phyloP scores from a whole-genome alignment of 768 basidiomycete genomes.

The Pulveroboletus ravenelii region DNA sequence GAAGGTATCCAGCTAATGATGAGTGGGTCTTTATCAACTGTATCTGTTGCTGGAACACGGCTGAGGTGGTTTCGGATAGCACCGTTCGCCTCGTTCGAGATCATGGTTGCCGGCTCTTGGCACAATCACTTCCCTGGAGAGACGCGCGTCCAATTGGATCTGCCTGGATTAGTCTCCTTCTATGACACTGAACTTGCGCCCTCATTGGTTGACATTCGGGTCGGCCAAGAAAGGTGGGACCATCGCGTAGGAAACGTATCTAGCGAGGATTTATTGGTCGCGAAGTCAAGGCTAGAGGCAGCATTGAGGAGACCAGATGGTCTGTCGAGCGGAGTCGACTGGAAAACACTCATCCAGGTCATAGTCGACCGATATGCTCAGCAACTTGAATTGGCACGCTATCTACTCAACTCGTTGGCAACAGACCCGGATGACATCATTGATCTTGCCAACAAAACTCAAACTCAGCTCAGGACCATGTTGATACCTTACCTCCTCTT shows the following conservation, averaged over 20 bases:
- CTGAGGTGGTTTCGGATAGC: not conserved
- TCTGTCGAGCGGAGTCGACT: conserved; percentile 30
- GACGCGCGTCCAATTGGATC: conserved; percentile 31
- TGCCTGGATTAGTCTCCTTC: conserved; percentile 33
- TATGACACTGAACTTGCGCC: conserved; percentile 32
- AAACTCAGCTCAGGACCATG: conserved; percentile 23
- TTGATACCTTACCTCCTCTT: conserved; percentile 28
- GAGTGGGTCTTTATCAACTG: not conserved
- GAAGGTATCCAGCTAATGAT: rapidly evolving
- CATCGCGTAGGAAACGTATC: conserved; percentile 30
- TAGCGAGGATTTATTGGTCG: conserved; percentile 15
- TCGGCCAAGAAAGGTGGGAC: conserved; percentile 24
- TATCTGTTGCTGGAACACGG: not conserved
- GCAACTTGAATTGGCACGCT: conserved; percentile 25
- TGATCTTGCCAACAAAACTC: conserved; percentile 8
- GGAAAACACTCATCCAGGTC: conserved; percentile 27
- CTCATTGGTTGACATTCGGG: conserved; percentile 27
- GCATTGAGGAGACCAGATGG: conserved; percentile 8
- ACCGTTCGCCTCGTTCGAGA: not conserved
- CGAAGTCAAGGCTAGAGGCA: conserved; percentile 7
- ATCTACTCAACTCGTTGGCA: conserved; percentile 18
- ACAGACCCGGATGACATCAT: conserved; percentile 2
- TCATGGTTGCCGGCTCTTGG: conserved; percentile 26
- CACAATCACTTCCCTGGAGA: conserved; percentile 35
- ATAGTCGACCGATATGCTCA: conserved; percentile 31